Base-by-base conservation (phyloP, 257 asterid genomes). In the Solanum corneliomulleri region DNA sequence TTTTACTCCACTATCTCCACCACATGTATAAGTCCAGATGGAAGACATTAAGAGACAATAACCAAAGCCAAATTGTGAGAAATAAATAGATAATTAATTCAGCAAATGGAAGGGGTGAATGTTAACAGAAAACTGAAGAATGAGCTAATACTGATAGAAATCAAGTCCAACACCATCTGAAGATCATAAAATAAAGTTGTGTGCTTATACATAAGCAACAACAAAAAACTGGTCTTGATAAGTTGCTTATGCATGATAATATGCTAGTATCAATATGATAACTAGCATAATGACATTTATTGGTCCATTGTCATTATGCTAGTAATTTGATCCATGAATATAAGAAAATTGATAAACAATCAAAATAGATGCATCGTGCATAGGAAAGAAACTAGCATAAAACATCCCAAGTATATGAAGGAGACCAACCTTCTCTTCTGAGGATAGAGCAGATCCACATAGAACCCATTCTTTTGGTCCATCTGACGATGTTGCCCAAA, bases 401-500 rank as follows among this genome's bases (percentile, higher is more conserved):
- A 11, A 6, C 85, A 49, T 81, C 35, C 44, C 10, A 35, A 31
- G 18, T 18, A 13, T 18, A 49, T 44, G 2, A 52, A 81, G 85
- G 45, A 81, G 21, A 49, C 70, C 9, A 31, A 97, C 99, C 98
- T 93, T 95, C 33, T 97, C 98, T 70, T 93, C 91, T 12, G 94
- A 87, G 84, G 99, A 97, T 70, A 97, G 92, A 89, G 99, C 94
- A 89, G 99, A 97, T 86, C 98, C 99, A 29, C 98, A 95, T 16
- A 95, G 92, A 75, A 91, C 90, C 97, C 94, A 93, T 18, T 94
- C 90, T 83, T 90, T 93, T 14, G 89, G 91, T 84, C 94, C 97
- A 89, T 37, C 60, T 5, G 88, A 88, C 4, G 88, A 89, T 71
- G 90, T 89, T 69, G 87, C 88, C 93, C 95, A 92, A 86, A 90